These are phyloP conservation scores for Ogataea pignaliae DNA, from an alignment of 805 yeast species.

Conservation along the genomic window DNA sequence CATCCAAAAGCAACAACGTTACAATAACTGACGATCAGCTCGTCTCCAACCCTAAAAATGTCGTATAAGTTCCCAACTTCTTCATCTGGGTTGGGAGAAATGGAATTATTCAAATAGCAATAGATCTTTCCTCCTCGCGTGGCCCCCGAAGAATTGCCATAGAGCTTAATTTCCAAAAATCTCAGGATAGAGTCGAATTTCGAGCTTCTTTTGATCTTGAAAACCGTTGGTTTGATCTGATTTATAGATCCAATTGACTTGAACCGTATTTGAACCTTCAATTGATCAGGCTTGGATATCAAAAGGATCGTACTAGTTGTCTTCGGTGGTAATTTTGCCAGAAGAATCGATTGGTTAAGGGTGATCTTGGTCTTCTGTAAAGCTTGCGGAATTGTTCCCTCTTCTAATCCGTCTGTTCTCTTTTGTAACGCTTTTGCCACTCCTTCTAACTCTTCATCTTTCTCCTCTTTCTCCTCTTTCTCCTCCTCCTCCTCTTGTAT, in stretches of 20 bases:
- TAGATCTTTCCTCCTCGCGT: conserved; percentile 24
- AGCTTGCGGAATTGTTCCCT: conserved; percentile 11
- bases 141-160: not conserved
- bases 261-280: conserved; percentile 47
- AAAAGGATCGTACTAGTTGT: conserved; percentile 21
- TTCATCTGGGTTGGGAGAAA: conserved; percentile 43
- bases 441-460: conserved; percentile 1
- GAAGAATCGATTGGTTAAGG: conserved; percentile 24
- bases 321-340: conserved; percentile 19
- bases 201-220: conserved; percentile 44
- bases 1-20: conserved; percentile 44
- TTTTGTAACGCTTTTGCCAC: conserved; percentile 1
- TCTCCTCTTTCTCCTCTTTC: conserved; percentile 2
- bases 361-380: conserved; percentile 27
- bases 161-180: conserved; percentile 40
- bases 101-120: conserved; percentile 43
- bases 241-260: conserved; percentile 56
- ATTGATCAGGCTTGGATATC: conserved; percentile 11
- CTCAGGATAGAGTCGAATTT: conserved; percentile 41
- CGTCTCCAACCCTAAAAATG: conserved; percentile 33
- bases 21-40: conserved; percentile 42
- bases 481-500: conserved; percentile 2
- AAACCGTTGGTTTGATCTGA: conserved; percentile 46
- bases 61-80: conserved; percentile 34
- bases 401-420: conserved; percentile 7